phyloP scores from a whole-genome alignment of 495 filamentous ascomycete genomes.

The Xylaria bambusicola region DNA sequence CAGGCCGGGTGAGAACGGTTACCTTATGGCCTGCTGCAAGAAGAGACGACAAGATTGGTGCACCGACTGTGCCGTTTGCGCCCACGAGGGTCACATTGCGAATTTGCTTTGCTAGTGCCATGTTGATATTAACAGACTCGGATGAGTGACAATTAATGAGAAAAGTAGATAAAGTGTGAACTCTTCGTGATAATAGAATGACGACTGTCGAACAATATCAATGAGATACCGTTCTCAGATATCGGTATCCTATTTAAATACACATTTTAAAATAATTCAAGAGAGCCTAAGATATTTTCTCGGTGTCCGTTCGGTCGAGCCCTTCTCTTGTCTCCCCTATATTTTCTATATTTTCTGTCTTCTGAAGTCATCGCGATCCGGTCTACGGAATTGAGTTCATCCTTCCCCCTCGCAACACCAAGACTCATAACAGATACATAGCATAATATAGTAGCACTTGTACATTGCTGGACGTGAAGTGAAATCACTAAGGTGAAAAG shows the following conservation, averaged over 20 bases:
- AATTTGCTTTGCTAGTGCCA: conserved; percentile 21
- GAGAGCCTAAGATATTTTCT: no score
- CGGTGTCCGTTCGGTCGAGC: conserved; percentile 8
- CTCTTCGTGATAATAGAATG: no score
- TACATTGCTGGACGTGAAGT: not conserved
- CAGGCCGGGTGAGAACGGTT: conserved; percentile 40
- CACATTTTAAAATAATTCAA: no score
- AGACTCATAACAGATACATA: not conserved
- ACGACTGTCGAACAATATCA: no score
- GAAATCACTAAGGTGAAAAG: not conserved
- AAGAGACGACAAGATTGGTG: conserved; percentile 38
- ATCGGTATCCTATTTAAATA: no score
- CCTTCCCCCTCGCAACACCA: not conserved
- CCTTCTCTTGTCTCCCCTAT: not conserved
- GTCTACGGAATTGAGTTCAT: not conserved
- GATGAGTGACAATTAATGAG: no score
- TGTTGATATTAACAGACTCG: not conserved
- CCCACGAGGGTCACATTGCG: conserved; percentile 33
- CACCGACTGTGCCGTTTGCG: conserved; percentile 43
- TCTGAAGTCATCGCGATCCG: not conserved
- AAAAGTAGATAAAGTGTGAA: no score
- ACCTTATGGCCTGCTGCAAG: conserved; percentile 27
- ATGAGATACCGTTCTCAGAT: no score
- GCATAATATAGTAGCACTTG: not conserved
- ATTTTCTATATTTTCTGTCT: no score